Evolutionary conservation across 805 yeast genomes (phyloP).

Genomic region (Zygosaccharomyces bailii): DNA sequence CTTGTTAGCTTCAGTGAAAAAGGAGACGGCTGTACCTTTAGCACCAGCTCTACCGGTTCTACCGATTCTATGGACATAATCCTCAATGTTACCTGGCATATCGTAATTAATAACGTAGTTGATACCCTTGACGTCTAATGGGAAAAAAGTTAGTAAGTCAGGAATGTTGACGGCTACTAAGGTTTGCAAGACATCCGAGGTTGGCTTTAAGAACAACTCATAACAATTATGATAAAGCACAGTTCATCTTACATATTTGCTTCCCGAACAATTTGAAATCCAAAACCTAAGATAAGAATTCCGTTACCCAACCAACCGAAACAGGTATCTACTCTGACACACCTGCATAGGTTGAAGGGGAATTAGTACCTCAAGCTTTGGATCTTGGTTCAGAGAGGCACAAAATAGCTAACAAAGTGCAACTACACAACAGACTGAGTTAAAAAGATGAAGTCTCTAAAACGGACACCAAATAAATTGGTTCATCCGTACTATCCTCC

Average conservation of each 20-base stretch:
- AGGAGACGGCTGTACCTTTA: constrained; percentile 89
- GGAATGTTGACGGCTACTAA: constrained; percentile 6
- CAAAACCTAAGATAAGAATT: neutral
- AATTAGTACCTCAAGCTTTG: neutral
- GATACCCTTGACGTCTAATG: constrained; percentile 92
- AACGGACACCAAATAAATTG: neutral
- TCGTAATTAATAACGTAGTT: constrained; percentile 90
- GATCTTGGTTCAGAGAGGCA: constrained; percentile 5
- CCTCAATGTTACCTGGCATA: constrained; percentile 98
- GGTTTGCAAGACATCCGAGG: constrained; percentile 5
- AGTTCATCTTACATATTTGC: constrained; percentile 8
- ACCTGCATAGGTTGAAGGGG: neutral
- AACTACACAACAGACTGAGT: constrained; percentile 9
- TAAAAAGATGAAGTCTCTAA: constrained; percentile 7
- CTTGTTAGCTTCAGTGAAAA: constrained; percentile 85
- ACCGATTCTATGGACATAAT: constrained; percentile 97
- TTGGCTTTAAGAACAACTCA: neutral
- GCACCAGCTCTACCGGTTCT: constrained; percentile 99
- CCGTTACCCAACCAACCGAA: too few relatives aligned
- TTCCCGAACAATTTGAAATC: constrained; percentile 5
- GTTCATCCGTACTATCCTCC: neutral
- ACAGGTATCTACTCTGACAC: too few relatives aligned
- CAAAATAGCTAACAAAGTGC: constrained; percentile 9
- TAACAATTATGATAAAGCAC: constrained; percentile 5
- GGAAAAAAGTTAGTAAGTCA: constrained; percentile 28